Percentiles rank a stretch among this genome's conserved stretches.
Conservation (phyloP, 371 early-diverging fungal genomes). For the Mucor sp. region DNA sequence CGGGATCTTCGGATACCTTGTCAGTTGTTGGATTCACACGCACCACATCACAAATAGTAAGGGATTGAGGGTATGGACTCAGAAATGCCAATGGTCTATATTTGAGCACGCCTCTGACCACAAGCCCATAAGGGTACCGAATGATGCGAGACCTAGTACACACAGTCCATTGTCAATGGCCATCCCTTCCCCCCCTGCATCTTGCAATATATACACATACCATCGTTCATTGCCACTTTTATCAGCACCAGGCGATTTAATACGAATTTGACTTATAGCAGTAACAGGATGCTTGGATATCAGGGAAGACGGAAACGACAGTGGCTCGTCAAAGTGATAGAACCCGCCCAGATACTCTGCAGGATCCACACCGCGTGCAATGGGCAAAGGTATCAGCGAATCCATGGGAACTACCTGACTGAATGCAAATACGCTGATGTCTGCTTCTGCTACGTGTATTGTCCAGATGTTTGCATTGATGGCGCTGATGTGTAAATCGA, state of each 20-base stretch:
- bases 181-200: background rate
- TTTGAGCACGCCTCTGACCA: slow-evolving; percentile 64
- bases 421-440: slow-evolving; percentile 69
- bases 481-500: slow-evolving; percentile 60
- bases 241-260: slow-evolving; percentile 66
- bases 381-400: background rate
- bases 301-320: slow-evolving; percentile 42
- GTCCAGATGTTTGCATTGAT: slow-evolving; percentile 64
- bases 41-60: slow-evolving; percentile 49
- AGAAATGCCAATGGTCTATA: slow-evolving; percentile 44
- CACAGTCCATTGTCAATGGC: background rate
- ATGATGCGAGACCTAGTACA: slow-evolving; percentile 50
- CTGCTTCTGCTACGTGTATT: slow-evolving; percentile 54
- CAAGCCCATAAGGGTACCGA: slow-evolving; percentile 64
- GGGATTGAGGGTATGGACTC: slow-evolving; percentile 27
- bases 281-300: slow-evolving; percentile 24
- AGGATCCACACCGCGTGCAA: slow-evolving; percentile 40
- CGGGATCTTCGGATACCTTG: slow-evolving; percentile 37
- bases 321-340: slow-evolving; percentile 60
- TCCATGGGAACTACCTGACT: slow-evolving; percentile 43
- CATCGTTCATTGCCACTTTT: slow-evolving; percentile 53
- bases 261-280: slow-evolving; percentile 59
- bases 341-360: slow-evolving; percentile 64
- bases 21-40: slow-evolving; percentile 48
- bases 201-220: slow-evolving; percentile 12